These are phyloP conservation scores for Candida coleopterorum DNA, from an alignment of 805 yeast genomes.

Conservation along the genomic window DNA sequence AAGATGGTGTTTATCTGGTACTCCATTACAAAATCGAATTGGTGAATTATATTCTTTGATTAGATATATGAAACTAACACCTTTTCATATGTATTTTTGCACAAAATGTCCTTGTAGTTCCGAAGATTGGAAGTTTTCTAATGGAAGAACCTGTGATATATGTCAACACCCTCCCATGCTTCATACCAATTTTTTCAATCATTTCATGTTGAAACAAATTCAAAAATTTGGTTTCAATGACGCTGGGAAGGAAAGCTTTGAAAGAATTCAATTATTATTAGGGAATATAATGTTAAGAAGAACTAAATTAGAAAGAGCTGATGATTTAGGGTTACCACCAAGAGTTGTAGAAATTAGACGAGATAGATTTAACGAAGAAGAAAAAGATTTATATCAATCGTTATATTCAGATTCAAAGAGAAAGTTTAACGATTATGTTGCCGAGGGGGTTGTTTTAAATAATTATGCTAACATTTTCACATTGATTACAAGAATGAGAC, in stretches of 20 bases:
- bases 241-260: conserved; percentile 75
- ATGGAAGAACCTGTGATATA: conserved; percentile 74
- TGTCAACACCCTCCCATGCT: conserved; percentile 95
- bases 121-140: conserved; percentile 78
- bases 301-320: conserved; percentile 94
- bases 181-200: conserved; percentile 93
- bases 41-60: conserved; percentile 95
- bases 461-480: conserved; percentile 97
- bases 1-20: conserved; percentile 91
- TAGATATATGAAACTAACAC: conserved; percentile 75
- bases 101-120: conserved; percentile 87
- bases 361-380: conserved; percentile 90
- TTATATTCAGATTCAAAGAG: conserved; percentile 83
- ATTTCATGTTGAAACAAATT: conserved; percentile 90
- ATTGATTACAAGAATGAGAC: conserved; percentile 94
- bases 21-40: conserved; percentile 93
- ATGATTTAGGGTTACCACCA: conserved; percentile 96
- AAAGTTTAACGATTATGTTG: conserved; percentile 86
- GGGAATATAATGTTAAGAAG: conserved; percentile 86
- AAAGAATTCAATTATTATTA: conserved; percentile 67
- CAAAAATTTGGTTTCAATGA: conserved; percentile 80
- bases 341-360: conserved; percentile 84
- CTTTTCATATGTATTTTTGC: conserved; percentile 87
- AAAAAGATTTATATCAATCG: conserved; percentile 85
- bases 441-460: conserved; percentile 93